phyloP scores from a whole-genome alignment of 1,139 yeast genomes.

The Yamadazyma epiphylla region DNA sequence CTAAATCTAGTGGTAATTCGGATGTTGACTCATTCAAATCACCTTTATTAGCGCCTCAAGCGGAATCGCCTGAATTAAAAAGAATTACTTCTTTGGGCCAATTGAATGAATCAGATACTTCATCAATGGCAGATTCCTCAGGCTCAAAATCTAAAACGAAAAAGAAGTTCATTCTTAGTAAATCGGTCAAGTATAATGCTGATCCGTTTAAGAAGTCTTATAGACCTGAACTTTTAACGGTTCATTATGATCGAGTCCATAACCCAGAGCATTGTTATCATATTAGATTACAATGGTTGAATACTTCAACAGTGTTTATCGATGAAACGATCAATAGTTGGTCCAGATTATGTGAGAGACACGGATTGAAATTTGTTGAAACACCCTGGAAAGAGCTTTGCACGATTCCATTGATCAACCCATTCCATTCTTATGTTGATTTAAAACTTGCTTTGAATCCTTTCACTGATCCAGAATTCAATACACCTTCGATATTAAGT shows the following conservation, averaged over 20 bases:
- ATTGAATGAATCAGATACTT: slow-evolving; percentile 24
- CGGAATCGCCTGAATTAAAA: slow-evolving; percentile 18
- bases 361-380: slow-evolving; percentile 85
- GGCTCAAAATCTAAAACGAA: slow-evolving; percentile 18
- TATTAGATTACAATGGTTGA: slow-evolving; percentile 87
- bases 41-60: slow-evolving; percentile 19
- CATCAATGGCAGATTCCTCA: slow-evolving; percentile 31
- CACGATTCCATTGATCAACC: slow-evolving; percentile 69
- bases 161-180: slow-evolving; percentile 43
- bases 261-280: slow-evolving; percentile 96
- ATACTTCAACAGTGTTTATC: slow-evolving; percentile 81
- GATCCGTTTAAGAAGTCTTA: slow-evolving; percentile 72
- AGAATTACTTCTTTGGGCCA: slow-evolving; percentile 20
- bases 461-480: slow-evolving; percentile 57
- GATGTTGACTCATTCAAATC: slow-evolving; percentile 27
- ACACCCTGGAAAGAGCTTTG: slow-evolving; percentile 89
- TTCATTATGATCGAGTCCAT: slow-evolving; percentile 88
- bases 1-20: slow-evolving; percentile 22
- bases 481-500: slow-evolving; percentile 39
- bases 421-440: slow-evolving; percentile 83
- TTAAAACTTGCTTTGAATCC: slow-evolving; percentile 65
- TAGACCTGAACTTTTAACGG: slow-evolving; percentile 73
- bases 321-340: slow-evolving; percentile 84
- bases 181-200: slow-evolving; percentile 65
- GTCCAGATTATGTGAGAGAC: slow-evolving; percentile 79